Percentiles rank a stretch among this genome's conserved stretches.
Evolutionary conservation across 225 moss, liverwort and hornwort species (phyloP).

Genomic region (Lunularia cruciata): DNA sequence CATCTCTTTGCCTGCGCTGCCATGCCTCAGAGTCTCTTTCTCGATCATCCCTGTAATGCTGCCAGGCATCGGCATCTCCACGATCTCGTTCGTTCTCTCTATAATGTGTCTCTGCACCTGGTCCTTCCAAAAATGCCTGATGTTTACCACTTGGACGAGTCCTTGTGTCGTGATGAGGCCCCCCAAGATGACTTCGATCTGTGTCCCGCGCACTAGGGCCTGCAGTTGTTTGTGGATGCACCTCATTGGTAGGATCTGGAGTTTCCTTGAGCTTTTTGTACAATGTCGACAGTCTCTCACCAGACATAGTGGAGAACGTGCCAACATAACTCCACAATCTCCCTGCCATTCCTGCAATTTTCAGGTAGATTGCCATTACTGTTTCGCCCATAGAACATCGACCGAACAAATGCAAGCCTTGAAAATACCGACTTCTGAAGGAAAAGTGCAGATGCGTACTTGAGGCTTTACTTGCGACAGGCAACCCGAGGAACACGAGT

Average conservation of each 20-base stretch:
- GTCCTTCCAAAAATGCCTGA: constrained; percentile 31
- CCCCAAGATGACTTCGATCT: constrained; percentile 57
- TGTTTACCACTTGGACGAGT: constrained; percentile 44
- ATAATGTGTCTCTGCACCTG: constrained; percentile 36
- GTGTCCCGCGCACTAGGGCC: constrained; percentile 50
- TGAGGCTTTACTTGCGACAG: too few relatives aligned
- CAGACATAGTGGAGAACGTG: constrained; percentile 85
- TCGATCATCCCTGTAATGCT: constrained; percentile 41
- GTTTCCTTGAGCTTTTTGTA: constrained; percentile 71
- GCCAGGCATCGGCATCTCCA: constrained; percentile 72
- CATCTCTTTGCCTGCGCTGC: constrained; percentile 54
- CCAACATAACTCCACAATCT: constrained; percentile 98
- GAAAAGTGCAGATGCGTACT: too few relatives aligned
- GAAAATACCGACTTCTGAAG: too few relatives aligned
- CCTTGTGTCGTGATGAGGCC: constrained; percentile 52
- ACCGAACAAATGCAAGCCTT: too few relatives aligned
- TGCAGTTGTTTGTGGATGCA: constrained; percentile 39
- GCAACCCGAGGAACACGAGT: too few relatives aligned
- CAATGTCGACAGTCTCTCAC: constrained; percentile 75
- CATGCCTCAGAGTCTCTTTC: constrained; percentile 40
- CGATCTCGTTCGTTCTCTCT: constrained; percentile 42
- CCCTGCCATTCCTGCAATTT: constrained; percentile 78
- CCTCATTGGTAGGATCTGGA: constrained; percentile 43
- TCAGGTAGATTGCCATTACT: neutral
- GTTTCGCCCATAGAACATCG: too few relatives aligned